phyloP scores from a whole-genome alignment of 495 filamentous ascomycete genomes.

The Neurospora discreta region DNA sequence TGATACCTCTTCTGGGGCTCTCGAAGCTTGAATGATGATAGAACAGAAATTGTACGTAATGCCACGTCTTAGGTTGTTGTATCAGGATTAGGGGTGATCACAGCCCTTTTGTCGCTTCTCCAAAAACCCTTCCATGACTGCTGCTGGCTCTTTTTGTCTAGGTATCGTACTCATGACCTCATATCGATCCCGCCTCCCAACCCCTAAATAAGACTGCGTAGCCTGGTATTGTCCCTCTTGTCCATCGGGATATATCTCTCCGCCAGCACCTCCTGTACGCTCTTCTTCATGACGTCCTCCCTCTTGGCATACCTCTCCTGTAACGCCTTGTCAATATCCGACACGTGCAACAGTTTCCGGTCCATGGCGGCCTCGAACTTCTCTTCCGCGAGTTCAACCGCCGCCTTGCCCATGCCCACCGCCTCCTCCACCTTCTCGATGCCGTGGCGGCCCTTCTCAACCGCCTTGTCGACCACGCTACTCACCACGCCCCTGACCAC shows the following conservation, averaged over 20 bases:
- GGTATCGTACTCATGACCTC: not conserved
- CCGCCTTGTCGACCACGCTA: constrained; percentile 17
- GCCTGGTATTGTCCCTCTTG: constrained; percentile 24
- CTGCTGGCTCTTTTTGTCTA: not conserved
- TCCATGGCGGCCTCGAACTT: constrained; percentile 14
- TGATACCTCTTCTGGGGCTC: no score
- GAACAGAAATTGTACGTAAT: not conserved
- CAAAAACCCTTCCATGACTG: not conserved
- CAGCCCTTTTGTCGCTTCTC: not conserved
- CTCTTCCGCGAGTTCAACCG: constrained; percentile 18
- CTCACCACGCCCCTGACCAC: constrained; percentile 13
- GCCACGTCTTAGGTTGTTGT: not conserved
- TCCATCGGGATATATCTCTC: constrained; percentile 38
- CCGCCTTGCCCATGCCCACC: constrained; percentile 13
- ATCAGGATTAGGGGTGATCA: not conserved
- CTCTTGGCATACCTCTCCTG: constrained; percentile 32
- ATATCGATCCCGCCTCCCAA: not conserved
- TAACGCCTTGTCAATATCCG: constrained; percentile 35
- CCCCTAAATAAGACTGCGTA: constrained; percentile 3
- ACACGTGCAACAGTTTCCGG: constrained; percentile 19
- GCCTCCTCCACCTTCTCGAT: not conserved
- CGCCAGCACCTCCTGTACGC: constrained; percentile 31
- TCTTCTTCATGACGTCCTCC: constrained; percentile 22
- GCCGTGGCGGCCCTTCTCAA: constrained; percentile 21
- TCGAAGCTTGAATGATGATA: not conserved